Evolutionary conservation across 306 rosid genomes (phyloP).

Genomic region (Carpinus fangiana): DNA sequence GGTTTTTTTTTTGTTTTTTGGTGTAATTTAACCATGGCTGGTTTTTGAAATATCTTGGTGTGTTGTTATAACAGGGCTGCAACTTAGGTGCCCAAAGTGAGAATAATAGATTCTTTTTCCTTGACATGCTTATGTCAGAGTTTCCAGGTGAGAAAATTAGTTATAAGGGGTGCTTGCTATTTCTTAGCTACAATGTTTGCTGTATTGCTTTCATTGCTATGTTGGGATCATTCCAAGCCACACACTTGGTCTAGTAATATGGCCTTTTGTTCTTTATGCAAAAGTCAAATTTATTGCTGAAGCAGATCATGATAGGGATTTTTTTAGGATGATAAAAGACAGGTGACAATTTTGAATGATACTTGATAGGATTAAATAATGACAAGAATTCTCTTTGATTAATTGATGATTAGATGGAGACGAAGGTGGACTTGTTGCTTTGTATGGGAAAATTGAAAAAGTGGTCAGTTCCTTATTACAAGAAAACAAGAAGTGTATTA

Average conservation of each 20-base stretch:
- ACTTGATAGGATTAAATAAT: slow-evolving; percentile 13
- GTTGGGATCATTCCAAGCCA: background rate
- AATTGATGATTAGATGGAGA: slow-evolving; percentile 40
- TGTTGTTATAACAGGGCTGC: slow-evolving; percentile 62
- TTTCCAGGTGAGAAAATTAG: slow-evolving; percentile 83
- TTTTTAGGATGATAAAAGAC: background rate
- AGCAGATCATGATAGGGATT: background rate
- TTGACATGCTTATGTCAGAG: slow-evolving; percentile 79
- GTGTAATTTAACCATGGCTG: background rate
- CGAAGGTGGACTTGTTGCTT: slow-evolving; percentile 58
- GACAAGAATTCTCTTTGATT: slow-evolving; percentile 24
- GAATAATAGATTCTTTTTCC: slow-evolving; percentile 56
- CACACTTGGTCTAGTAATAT: background rate
- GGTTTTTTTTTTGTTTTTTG: background rate
- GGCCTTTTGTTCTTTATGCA: background rate
- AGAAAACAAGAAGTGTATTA: slow-evolving; percentile 47
- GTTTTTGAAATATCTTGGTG: slow-evolving; percentile 10
- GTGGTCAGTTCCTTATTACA: slow-evolving; percentile 43
- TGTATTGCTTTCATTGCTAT: background rate
- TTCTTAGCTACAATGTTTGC: background rate
- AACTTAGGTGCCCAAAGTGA: slow-evolving; percentile 84
- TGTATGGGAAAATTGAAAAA: slow-evolving; percentile 67
- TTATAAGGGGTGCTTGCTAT: slow-evolving; percentile 31
- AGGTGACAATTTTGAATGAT: background rate
- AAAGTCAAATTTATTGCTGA: background rate